Conservation (phyloP, 1,284 basidiomycete genomes). For the Sanguinoderma infundibulare region DNA sequence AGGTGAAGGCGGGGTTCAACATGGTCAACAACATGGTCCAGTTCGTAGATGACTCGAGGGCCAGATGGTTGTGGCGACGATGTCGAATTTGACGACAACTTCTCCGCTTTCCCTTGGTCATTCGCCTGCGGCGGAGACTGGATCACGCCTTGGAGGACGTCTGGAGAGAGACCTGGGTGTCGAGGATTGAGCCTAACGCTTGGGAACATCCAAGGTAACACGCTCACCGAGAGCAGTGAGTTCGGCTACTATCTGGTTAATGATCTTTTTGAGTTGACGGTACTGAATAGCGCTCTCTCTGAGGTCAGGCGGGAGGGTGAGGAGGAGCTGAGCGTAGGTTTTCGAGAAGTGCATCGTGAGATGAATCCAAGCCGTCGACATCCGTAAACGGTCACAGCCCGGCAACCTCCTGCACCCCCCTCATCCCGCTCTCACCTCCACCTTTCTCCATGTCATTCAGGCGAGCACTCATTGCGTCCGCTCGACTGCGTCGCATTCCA, state of each 20-base stretch:
- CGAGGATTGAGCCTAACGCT: slow-evolving; percentile 28
- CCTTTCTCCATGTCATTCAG: not conserved
- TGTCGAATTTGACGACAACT: not conserved
- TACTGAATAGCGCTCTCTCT: slow-evolving; percentile 86
- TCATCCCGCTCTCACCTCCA: not conserved
- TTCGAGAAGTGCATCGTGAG: slow-evolving; percentile 83
- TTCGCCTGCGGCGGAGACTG: slow-evolving; percentile 27
- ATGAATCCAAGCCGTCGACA: not conserved
- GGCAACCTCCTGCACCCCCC: not conserved
- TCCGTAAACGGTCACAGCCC: not conserved
- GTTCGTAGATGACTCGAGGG: slow-evolving; percentile 55
- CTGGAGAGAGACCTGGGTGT: slow-evolving; percentile 43
- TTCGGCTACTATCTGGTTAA: slow-evolving; percentile 86
- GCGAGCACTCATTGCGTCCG: not conserved
- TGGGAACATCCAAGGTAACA: not conserved
- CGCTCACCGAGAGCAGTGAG: slow-evolving; percentile 70
- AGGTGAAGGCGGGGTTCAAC: slow-evolving; percentile 63
- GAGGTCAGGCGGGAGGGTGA: slow-evolving; percentile 76
- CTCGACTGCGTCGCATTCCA: not conserved
- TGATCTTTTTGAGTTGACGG: slow-evolving; percentile 90
- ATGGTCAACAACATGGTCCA: slow-evolving; percentile 48
- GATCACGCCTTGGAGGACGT: slow-evolving; percentile 51
- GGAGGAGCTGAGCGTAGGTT: slow-evolving; percentile 72
- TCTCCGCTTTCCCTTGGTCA: slow-evolving; percentile 31
- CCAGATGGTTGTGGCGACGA: slow-evolving; percentile 18